Evolutionary conservation across 1,284 basidiomycete species (phyloP).

Genomic region (Malassezia cuniculi): DNA sequence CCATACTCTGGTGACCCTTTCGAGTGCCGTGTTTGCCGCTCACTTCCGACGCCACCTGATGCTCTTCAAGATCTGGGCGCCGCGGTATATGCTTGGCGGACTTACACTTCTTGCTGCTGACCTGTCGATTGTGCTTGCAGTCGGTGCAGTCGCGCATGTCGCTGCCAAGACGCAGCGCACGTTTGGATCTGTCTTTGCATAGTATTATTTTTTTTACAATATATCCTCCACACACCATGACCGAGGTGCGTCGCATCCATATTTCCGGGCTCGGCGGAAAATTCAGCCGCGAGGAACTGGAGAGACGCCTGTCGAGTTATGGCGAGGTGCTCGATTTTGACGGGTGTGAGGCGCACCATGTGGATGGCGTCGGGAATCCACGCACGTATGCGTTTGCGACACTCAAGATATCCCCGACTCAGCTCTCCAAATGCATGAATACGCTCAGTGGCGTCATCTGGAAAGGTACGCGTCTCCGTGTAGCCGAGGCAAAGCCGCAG

Average conservation of each 20-base stretch:
- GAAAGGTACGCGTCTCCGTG: slow-evolving; percentile 35
- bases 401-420: slow-evolving; percentile 18
- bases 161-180: slow-evolving; percentile 20
- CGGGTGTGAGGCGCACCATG: slow-evolving; percentile 18
- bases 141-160: slow-evolving; percentile 18
- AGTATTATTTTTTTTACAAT: not conserved
- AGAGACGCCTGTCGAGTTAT: slow-evolving; percentile 26
- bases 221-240: not conserved
- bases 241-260: slow-evolving; percentile 17
- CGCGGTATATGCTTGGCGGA: slow-evolving; percentile 71
- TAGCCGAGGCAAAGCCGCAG: slow-evolving; percentile 31
- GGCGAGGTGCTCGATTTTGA: slow-evolving; percentile 24
- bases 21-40: slow-evolving; percentile 61
- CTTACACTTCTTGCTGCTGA: slow-evolving; percentile 48
- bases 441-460: slow-evolving; percentile 32
- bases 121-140: slow-evolving; percentile 44
- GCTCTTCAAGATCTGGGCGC: slow-evolving; percentile 98
- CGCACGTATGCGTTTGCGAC: slow-evolving; percentile 29
- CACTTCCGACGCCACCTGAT: slow-evolving; percentile 77
- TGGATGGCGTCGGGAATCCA: slow-evolving; percentile 18
- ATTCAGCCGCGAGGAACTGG: slow-evolving; percentile 26
- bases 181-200: slow-evolving; percentile 23
- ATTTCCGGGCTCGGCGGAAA: slow-evolving; percentile 31
- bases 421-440: slow-evolving; percentile 23
- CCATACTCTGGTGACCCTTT: slow-evolving; percentile 54